phyloP scores from a whole-genome alignment of 441 rosid species.

The Syzygium syzygioides region DNA sequence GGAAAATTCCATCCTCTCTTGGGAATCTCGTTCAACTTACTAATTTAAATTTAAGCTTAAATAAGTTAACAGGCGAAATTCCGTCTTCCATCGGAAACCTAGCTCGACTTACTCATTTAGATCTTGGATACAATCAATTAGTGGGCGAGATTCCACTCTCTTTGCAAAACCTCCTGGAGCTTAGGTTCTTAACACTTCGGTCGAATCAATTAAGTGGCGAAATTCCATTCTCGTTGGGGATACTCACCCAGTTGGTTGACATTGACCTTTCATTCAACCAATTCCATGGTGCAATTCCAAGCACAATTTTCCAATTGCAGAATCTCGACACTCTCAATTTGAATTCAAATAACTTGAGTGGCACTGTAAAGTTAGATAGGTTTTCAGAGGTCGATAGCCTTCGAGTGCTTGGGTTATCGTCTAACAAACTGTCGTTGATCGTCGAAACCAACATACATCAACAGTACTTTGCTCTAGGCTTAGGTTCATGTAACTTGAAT shows the following conservation, averaged over 20 bases:
- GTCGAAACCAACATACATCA: neutral
- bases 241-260: rapidly evolving
- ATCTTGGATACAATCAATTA: neutral
- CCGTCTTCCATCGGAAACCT: neutral
- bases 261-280: rapidly evolving
- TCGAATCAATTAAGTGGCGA: neutral
- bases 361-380: rapidly evolving
- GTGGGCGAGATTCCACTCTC: neutral
- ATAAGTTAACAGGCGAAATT: neutral
- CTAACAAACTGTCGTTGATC: rapidly evolving
- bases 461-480: rapidly evolving
- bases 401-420: rapidly evolving
- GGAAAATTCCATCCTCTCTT: neutral
- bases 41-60: rapidly evolving
- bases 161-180: neutral
- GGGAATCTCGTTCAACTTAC: neutral
- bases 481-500: conserved; percentile 1
- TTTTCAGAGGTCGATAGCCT: neutral
- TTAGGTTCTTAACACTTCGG: rapidly evolving
- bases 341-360: neutral
- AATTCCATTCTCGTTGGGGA: neutral
- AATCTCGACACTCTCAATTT: rapidly evolving
- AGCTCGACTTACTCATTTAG: rapidly evolving
- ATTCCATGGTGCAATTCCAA: neutral
- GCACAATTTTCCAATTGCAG: neutral